phyloP scores from a whole-genome alignment of 2,329 filamentous ascomycete species.

The Xylaria sp. region DNA sequence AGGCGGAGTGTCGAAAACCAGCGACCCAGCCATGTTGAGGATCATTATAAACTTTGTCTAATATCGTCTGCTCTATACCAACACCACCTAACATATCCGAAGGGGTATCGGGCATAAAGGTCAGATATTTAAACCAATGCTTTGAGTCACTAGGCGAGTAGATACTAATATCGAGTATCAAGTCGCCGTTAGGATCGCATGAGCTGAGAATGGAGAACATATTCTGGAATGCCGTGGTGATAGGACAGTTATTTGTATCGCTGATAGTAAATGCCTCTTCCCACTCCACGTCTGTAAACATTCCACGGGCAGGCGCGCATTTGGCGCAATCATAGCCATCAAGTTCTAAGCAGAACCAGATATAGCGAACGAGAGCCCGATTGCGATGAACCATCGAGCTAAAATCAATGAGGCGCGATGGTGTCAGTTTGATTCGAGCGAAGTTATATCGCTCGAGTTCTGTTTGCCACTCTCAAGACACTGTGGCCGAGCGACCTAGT shows the following conservation, averaged over 20 bases:
- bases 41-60: constrained; percentile 18
- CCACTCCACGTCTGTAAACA: no score
- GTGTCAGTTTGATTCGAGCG: constrained; percentile 35
- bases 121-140: constrained; percentile 42
- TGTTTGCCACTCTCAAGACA: constrained; percentile 38
- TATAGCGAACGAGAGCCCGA: constrained; percentile 31
- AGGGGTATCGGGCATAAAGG: constrained; percentile 31
- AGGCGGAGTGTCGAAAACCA: constrained; percentile 20
- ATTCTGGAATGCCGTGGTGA: constrained; percentile 34
- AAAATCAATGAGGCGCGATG: constrained; percentile 34
- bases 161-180: constrained; percentile 43
- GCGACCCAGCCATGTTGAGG: constrained; percentile 29
- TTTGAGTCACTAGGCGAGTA: constrained; percentile 42
- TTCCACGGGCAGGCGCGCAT: background rate
- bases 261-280: constrained; percentile 19
- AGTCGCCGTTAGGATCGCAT: constrained; percentile 38
- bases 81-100: constrained; percentile 1
- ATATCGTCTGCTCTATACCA: background rate
- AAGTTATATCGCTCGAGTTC: constrained; percentile 37
- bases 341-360: constrained; percentile 38
- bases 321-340: constrained; percentile 33
- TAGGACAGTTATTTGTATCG: constrained; percentile 30
- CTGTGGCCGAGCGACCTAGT: constrained; percentile 31
- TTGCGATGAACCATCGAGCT: constrained; percentile 35
- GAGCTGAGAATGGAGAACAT: constrained; percentile 37